These are phyloP conservation scores for Citrus glauca DNA, from an alignment of 345 rosid species.

Conservation along the genomic window DNA sequence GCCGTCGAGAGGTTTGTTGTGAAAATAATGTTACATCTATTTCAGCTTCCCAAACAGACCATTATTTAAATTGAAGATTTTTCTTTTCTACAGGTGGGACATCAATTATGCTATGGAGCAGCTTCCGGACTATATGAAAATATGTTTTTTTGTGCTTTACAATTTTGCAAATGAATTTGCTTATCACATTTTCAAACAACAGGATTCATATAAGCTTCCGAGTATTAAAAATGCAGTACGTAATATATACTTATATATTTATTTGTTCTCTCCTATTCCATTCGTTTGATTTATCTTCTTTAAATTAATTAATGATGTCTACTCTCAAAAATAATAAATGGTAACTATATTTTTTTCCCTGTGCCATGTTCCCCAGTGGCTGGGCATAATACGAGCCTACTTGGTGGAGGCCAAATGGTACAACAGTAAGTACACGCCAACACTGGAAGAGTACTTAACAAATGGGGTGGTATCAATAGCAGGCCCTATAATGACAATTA, in stretches of 20 bases:
- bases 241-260: not conserved
- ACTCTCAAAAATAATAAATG: too few species aligned
- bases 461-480: conserved; percentile 19
- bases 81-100: conserved; percentile 26
- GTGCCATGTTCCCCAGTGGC: conserved; percentile 17
- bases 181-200: conserved; percentile 13
- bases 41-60: too few species aligned
- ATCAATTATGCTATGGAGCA: conserved; percentile 1
- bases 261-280: not conserved
- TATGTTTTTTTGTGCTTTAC: conserved; percentile 25
- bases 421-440: not conserved
- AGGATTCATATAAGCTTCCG: not conserved
- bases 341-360: not conserved
- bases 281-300: too few species aligned
- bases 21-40: not conserved
- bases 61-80: too few species aligned
- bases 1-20: conserved; percentile 16
- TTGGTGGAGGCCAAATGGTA: conserved; percentile 27
- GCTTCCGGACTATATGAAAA: conserved; percentile 33
- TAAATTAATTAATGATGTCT: too few species aligned
- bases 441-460: conserved; percentile 18
- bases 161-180: conserved; percentile 27
- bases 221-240: conserved; percentile 15
- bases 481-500: conserved; percentile 8
- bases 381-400: conserved; percentile 12